phyloP scores from a whole-genome alignment of 2,329 filamentous ascomycete species.

The Aspergillus sojae region DNA sequence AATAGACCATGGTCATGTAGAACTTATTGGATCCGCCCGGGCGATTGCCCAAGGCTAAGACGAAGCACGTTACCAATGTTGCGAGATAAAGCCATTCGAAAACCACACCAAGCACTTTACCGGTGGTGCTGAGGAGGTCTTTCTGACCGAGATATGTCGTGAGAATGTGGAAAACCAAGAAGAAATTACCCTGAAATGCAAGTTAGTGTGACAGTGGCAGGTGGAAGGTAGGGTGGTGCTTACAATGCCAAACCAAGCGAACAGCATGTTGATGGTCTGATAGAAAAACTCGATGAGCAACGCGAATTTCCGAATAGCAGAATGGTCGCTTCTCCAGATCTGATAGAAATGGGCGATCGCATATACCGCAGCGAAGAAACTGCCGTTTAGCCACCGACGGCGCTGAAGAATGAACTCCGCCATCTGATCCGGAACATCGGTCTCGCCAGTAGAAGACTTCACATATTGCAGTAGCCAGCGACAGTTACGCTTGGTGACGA shows the following conservation, averaged over 20 bases:
- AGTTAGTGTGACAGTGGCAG: slow-evolving; percentile 14
- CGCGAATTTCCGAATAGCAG: slow-evolving; percentile 80
- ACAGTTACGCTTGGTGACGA: slow-evolving; percentile 95
- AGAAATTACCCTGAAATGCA: slow-evolving; percentile 76
- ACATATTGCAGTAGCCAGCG: slow-evolving; percentile 98
- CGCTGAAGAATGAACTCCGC: slow-evolving; percentile 94
- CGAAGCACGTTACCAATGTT: slow-evolving; percentile 90
- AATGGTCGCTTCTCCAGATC: slow-evolving; percentile 92
- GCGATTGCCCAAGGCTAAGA: slow-evolving; percentile 89
- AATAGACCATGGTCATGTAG: slow-evolving; percentile 97
- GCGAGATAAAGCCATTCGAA: slow-evolving; percentile 97
- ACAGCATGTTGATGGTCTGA: slow-evolving; percentile 94
- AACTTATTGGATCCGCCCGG: slow-evolving; percentile 91
- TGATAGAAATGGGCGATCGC: slow-evolving; percentile 94
- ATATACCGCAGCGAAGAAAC: slow-evolving; percentile 97
- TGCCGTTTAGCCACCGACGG: slow-evolving; percentile 95
- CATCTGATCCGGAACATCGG: slow-evolving; percentile 92
- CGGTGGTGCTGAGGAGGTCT: slow-evolving; percentile 72
- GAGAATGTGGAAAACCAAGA: slow-evolving; percentile 96
- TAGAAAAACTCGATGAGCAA: slow-evolving; percentile 93
- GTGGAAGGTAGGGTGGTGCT: slow-evolving; percentile 25
- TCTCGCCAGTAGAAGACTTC: slow-evolving; percentile 95
- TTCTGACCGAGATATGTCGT: slow-evolving; percentile 77
- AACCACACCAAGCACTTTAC: slow-evolving; percentile 79
- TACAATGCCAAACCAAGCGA: slow-evolving; percentile 95